These are phyloP conservation scores for Choricystis sp. DNA, from an alignment of 139 green algal genomes.

Conservation along the genomic window DNA sequence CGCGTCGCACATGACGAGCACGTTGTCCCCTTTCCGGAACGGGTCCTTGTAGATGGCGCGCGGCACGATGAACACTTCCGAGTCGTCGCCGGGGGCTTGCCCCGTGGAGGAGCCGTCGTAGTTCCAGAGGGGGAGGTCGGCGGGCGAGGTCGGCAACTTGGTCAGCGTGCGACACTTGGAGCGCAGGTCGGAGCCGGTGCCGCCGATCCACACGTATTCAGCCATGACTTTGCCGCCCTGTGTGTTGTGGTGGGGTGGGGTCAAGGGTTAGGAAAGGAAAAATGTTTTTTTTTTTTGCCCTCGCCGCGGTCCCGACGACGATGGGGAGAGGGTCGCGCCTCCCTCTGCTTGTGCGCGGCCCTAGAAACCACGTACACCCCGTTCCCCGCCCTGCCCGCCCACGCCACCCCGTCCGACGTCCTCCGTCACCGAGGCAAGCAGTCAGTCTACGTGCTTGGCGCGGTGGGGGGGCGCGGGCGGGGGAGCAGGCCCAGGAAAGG, in stretches of 20 bases:
- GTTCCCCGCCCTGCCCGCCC: too few relatives aligned
- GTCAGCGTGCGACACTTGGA: slow-evolving; percentile 46
- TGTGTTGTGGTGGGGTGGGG: background rate
- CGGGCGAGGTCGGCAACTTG: slow-evolving; percentile 28
- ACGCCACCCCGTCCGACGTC: too few relatives aligned
- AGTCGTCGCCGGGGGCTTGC: slow-evolving; percentile 80
- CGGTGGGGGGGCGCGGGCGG: too few relatives aligned
- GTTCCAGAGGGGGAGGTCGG: slow-evolving; percentile 88
- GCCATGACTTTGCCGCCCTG: slow-evolving; percentile 21
- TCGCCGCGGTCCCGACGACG: too few relatives aligned
- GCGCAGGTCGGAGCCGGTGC: slow-evolving; percentile 53
- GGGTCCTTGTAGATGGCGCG: slow-evolving; percentile 56
- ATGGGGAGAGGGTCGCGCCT: too few relatives aligned
- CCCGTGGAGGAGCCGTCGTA: slow-evolving; percentile 89
- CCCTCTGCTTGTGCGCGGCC: too few relatives aligned
- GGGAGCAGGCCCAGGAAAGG: too few relatives aligned
- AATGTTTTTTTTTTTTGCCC: background rate
- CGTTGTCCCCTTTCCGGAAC: slow-evolving; percentile 78
- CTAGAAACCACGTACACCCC: too few relatives aligned
- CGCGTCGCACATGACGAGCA: slow-evolving; percentile 87
- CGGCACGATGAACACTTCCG: slow-evolving; percentile 70
- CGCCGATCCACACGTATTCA: slow-evolving; percentile 89
- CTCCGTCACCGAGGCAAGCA: too few relatives aligned
- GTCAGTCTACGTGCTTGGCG: too few relatives aligned
- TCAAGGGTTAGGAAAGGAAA: background rate